Conservation (phyloP, 2,329 filamentous ascomycete genomes). For the Cladosporium sp. region DNA sequence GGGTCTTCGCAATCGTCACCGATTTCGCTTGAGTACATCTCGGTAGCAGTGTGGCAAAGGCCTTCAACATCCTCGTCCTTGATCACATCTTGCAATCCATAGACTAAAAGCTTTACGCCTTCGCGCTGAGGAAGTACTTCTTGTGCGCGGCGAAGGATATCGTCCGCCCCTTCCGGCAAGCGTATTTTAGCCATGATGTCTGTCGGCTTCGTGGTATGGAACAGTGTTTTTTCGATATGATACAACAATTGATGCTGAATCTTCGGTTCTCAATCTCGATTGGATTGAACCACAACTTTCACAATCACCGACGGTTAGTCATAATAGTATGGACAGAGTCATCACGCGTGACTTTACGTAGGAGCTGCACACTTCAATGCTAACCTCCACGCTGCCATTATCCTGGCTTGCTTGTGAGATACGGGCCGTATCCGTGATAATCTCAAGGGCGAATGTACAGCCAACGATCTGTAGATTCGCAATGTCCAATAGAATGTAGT, state of each 20-base stretch:
- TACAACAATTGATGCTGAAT: background rate
- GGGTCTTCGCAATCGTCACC: background rate
- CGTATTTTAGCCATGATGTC: background rate
- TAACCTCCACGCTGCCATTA: background rate
- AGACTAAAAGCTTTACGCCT: background rate
- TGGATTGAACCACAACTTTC: background rate
- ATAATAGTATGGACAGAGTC: background rate
- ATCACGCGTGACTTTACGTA: background rate
- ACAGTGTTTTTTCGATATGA: background rate
- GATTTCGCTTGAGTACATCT: background rate
- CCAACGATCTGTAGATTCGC: rapidly evolving
- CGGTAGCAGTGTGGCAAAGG: background rate
- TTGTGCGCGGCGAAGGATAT: background rate
- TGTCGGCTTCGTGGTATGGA: background rate
- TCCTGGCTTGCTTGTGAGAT: background rate
- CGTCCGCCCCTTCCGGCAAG: background rate
- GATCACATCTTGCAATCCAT: background rate
- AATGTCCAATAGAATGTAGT: background rate
- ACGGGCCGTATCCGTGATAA: background rate
- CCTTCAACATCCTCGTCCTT: background rate
- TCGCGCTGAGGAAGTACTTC: background rate
- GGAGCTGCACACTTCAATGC: background rate
- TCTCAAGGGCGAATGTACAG: background rate
- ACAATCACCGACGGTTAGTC: background rate
- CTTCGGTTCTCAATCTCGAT: background rate